Evolutionary conservation across 129 eudicot species (phyloP).

Genomic region (Flaveria sonorensis): DNA sequence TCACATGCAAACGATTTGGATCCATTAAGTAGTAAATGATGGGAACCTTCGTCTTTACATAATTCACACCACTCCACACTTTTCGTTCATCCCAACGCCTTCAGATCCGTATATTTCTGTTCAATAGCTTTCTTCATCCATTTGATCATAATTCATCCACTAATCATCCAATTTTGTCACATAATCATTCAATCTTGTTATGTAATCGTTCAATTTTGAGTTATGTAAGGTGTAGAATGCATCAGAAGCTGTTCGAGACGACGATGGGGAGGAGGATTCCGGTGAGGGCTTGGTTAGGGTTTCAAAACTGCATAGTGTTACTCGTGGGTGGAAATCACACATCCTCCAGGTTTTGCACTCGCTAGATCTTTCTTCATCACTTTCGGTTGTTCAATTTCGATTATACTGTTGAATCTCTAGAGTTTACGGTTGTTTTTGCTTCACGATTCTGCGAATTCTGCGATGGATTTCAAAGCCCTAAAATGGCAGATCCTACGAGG

Average conservation of each 20-base stretch:
- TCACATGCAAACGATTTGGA: conserved; percentile 35
- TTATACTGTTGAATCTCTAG: conserved; percentile 27
- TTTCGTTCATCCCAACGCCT: conserved; percentile 21
- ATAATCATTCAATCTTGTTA: neutral
- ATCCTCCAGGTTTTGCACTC: conserved; percentile 98
- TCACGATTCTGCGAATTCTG: neutral
- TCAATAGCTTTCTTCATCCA: neutral
- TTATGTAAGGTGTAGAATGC: conserved; percentile 38
- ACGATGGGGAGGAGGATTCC: conserved; percentile 57
- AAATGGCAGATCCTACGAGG: conserved; percentile 77
- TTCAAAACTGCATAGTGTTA: conserved; percentile 70
- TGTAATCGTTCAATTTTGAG: neutral
- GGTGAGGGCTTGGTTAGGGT: conserved; percentile 75
- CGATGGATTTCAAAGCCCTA: conserved; percentile 55
- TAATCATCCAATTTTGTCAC: neutral
- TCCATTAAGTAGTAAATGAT: conserved; percentile 15
- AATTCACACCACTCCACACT: neutral
- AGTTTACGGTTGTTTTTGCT: neutral
- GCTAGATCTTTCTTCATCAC: conserved; percentile 44
- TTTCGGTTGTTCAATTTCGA: conserved; percentile 33
- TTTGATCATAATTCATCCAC: neutral
- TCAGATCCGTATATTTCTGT: conserved; percentile 26
- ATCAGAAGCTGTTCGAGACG: conserved; percentile 38
- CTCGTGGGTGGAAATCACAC: conserved; percentile 99
- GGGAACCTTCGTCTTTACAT: conserved; percentile 28